A percentile compares a stretch with the other conserved stretches of the same genome.
Conservation (phyloP, 2,329 filamentous ascomycete genomes). For the Fusarium nodosum region DNA sequence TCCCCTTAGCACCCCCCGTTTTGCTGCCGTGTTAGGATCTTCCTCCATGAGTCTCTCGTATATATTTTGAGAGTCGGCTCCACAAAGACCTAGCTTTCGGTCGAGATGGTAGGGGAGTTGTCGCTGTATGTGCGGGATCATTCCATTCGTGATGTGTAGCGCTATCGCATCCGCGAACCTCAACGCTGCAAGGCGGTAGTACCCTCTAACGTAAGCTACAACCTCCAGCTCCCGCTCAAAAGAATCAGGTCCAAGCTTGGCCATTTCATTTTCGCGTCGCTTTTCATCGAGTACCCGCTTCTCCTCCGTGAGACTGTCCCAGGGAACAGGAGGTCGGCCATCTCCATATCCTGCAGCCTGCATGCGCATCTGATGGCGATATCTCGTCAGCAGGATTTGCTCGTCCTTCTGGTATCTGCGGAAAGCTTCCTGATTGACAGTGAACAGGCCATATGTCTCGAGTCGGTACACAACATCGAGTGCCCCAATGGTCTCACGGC, state of each 20-base stretch:
- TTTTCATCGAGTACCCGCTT: conserved; percentile 61
- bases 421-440: conserved; percentile 66
- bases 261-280: conserved; percentile 58
- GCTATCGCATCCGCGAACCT: conserved; percentile 72
- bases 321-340: conserved; percentile 53
- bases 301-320: conserved; percentile 64
- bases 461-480: conserved; percentile 64
- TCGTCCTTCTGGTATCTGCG: conserved; percentile 62
- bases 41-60: conserved; percentile 65
- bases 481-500: conserved; percentile 53
- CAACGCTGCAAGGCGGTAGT: conserved; percentile 75
- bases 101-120: conserved; percentile 61
- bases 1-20: conserved; percentile 58
- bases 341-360: conserved; percentile 54
- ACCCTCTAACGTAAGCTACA: conserved; percentile 73
- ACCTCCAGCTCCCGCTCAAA: conserved; percentile 73
- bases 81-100: conserved; percentile 58
- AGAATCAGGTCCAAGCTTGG: conserved; percentile 68
- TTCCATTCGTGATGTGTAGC: conserved; percentile 63
- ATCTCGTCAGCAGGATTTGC: conserved; percentile 59
- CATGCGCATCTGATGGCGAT: conserved; percentile 65
- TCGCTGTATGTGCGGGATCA: conserved; percentile 61
- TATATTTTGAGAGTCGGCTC: conserved; percentile 47
- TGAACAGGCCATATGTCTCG: conserved; percentile 69
- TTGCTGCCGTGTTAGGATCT: conserved; percentile 59